Evolutionary conservation across 257 asterid genomes (phyloP), one percentile per base, ranked within the genome.

Genomic region (Verbena officinalis): DNA sequence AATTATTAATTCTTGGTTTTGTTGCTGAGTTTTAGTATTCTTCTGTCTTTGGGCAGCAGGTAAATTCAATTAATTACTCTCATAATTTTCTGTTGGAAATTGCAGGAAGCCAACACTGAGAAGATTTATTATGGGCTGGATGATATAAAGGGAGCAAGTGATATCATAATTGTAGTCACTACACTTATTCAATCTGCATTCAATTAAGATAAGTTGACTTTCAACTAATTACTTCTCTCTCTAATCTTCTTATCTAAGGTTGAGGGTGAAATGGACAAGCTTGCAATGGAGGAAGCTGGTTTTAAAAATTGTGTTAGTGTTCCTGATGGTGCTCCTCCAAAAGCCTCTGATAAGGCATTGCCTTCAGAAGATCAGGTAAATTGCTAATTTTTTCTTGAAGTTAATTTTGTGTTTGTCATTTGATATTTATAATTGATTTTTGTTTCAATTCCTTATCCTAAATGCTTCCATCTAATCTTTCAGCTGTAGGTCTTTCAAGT

Each of bases 221-320:
- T 61, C 30, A 56, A 36, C 68, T 62, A 62, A 50, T 71, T 48
- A 19, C 43, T 57, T 51, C 53, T 50, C 23, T 50, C 23, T 65
- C 10, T 27, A 5, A 57, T 68, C 48, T 49, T 27, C 20, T 60
- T 53, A 51, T 65, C 53, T 55, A 54, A 93, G 99, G 99, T 93
- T 78, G 99, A 93, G 78, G 99, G 97, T 74, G 99, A 93, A 82
- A 90, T 93, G 84, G 97, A 93, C 80, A 93, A 93, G 82, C 99
- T 93, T 81, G 90, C 99, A 36, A 81, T 93, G 96, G 99, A 90
- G 84, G 99, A 93, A 75, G 97, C 97, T 61, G 99, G 99, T 64
- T 90, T 90, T 75, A 78, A 76, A 72, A 90, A 87, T 52, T 93
- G 97, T 63, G 99, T 87, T 69, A 93, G 99, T 49, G 97, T 93